Percentiles rank a stretch among this genome's conserved stretches.
phyloP scores from a whole-genome alignment of 148 eudicot genomes.

The Rheum nobile region DNA sequence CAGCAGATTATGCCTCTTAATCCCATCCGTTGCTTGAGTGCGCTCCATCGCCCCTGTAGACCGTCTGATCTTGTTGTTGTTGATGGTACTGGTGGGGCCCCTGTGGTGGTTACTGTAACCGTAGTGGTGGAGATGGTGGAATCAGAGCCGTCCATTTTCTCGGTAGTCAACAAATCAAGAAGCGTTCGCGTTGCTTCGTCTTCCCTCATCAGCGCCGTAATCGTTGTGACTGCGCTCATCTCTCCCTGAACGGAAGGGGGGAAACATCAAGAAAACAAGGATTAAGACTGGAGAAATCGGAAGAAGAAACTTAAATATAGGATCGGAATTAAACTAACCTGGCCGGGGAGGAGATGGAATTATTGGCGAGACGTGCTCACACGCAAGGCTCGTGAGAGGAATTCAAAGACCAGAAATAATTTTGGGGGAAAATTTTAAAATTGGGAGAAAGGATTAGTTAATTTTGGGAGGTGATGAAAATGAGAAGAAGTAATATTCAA shows the following conservation, averaged over 20 bases:
- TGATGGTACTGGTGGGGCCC: neutral
- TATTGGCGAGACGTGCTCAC: slow-evolving; percentile 7
- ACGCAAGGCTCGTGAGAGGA: slow-evolving; percentile 2
- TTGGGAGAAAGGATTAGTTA: neutral
- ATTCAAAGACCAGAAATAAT: neutral
- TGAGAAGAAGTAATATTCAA: neutral
- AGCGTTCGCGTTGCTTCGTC: slow-evolving; percentile 30
- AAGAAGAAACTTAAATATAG: neutral
- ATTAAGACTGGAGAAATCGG: neutral
- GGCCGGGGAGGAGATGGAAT: neutral
- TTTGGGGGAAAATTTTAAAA: neutral
- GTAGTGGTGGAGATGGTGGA: neutral
- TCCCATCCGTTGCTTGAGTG: slow-evolving; percentile 54
- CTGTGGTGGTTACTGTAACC: neutral
- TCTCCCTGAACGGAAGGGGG: neutral
- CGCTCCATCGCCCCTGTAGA: slow-evolving; percentile 25
- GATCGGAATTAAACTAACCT: neutral
- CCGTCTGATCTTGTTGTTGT: neutral
- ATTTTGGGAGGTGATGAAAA: neutral
- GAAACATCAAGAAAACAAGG: neutral
- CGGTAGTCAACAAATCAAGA: slow-evolving; percentile 38
- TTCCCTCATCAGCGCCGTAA: slow-evolving; percentile 14
- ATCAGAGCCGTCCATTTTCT: slow-evolving; percentile 46
- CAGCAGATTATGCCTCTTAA: slow-evolving; percentile 45
- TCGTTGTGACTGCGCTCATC: slow-evolving; percentile 12